Evolutionary conservation across 345 rosid species (phyloP), one percentile per base, ranked within the genome.

Genomic region (Alliaria petiolata): DNA sequence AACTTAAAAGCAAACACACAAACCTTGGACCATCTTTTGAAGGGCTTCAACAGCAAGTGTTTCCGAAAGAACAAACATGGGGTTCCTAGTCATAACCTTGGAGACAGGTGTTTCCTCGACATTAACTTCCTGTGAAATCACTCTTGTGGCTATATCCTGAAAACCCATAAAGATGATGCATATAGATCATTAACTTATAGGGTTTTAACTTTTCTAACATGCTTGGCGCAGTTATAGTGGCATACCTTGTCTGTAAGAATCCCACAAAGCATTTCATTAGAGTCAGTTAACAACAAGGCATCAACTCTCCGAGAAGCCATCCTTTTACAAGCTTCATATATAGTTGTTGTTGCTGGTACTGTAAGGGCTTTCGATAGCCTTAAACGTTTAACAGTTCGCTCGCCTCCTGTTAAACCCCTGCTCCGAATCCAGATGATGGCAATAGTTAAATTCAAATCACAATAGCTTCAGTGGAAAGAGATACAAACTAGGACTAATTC

Each of bases 21-120:
- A 77, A 95, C 99, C 98, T 85, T 82, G 87, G 52, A 95, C 98
- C 99, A 95, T 95, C 86, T 95, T 95, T 80, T 92, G 97, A 19
- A 92, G 93, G 59, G 99, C 98, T 81, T 95, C 99, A 72, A 92
- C 95, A 34, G 99, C 98, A 57, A 90, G 96, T 69, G 99, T 87
- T 63, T 92, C 98, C 0, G 98, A 95, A 52, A 95, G 93, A 69
- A 95, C 99, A 70, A 95, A 95, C 65, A 85, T 62, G 0, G 99
- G 99, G 67, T 88, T 92, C 86, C 85, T 84, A 9, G 99, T 95
- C 99, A 95, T 95, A 67, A 95, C 92, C 75, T 87, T 85, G n/a
- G 98, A 95, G 65, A 85, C 92, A 20, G 97, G 91, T 28, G 98
- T 95, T 69, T 95, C 97, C 81, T 83, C 89, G 7, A 86, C 80